Base-by-base conservation (phyloP, 139 green algal species). In the Picochlorum sp. region DNA sequence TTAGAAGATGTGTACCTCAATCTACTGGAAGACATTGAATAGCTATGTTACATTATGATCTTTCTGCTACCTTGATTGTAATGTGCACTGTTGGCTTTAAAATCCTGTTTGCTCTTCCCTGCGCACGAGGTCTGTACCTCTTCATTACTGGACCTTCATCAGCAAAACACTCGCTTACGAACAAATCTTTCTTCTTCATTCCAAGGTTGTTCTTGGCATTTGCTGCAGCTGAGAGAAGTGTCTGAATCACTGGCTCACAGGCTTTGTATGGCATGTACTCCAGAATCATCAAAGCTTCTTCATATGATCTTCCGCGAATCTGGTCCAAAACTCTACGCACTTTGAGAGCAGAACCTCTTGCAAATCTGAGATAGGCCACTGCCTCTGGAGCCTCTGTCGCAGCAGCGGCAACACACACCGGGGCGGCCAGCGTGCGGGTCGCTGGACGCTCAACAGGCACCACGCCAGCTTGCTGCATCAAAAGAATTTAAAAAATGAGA, bases 171-270 rank as follows among this genome's bases (percentile, higher is more conserved):
- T 94, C 86, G 24, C 59, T 80, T 4, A 97, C 82, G 54, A 82
- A 82, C 59, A 97, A 81, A 61, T 87, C 87, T 41, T 79, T 72
- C 81, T 97, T 97, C 38, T 79, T 79, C 41, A 94, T 80, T 24
- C 83, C 85, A 49, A 88, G 67, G 85, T 96, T 96, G 75, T 97
- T 81, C 85, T 97, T 97, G 38, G 91, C 92, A 72, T 97, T 97
- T 34, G 91, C 85, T 14, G 83, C 91, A 51, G 88, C 89, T 45
- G 86, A 92, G 34, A 92, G 75, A 24, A 94, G 66, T 14, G 78
- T 79, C 66, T 87, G 83, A 10, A 86, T 64, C 30, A 94, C 85
- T 18, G 65, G 71, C 64, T 94, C 88, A 56, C 83, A 87, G 4
- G 88, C 83, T 57, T 73, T 68, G 80, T 96, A 96, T 4, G 92